Evolutionary conservation across 371 early-diverging fungal species (phyloP).

Genomic region (Actinomucor elegans): DNA sequence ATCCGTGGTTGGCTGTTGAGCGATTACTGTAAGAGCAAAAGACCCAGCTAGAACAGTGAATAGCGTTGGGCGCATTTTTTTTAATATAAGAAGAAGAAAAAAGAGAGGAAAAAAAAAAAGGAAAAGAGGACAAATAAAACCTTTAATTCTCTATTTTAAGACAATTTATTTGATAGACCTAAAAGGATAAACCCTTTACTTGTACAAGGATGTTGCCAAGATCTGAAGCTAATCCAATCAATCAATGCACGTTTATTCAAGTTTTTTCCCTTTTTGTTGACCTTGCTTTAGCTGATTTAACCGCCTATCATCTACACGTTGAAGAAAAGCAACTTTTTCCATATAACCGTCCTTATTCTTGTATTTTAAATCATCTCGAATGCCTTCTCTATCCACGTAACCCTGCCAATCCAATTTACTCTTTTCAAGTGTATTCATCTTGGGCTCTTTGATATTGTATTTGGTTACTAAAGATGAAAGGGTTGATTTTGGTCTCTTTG

Average conservation of each 20-base stretch:
- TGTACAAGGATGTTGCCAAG: too few species aligned
- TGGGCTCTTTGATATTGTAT: constrained; percentile 66
- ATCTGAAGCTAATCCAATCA: constrained; percentile 2
- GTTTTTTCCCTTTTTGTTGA: constrained; percentile 26
- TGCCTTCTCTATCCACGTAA: constrained; percentile 66
- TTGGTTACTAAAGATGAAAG: constrained; percentile 58
- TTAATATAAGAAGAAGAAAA: background rate
- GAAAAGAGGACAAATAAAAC: background rate
- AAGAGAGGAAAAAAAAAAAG: background rate
- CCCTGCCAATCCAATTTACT: constrained; percentile 72
- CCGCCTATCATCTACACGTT: constrained; percentile 59
- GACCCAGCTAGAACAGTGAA: background rate
- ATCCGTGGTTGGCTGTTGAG: constrained; percentile 15
- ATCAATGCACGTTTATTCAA: constrained; percentile 7
- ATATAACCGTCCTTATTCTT: constrained; percentile 72
- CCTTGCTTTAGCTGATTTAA: constrained; percentile 44
- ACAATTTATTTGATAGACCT: too few species aligned
- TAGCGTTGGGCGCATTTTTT: background rate
- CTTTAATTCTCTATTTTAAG: constrained; percentile 18
- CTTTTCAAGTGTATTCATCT: constrained; percentile 72
- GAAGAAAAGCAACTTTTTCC: constrained; percentile 64
- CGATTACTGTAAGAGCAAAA: background rate
- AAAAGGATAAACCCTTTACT: too few species aligned
- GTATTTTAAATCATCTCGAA: constrained; percentile 64
- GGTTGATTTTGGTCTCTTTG: constrained; percentile 46